Base-by-base conservation (phyloP, 2,329 filamentous ascomycete genomes). In the Aotearoamyces nothofagi region DNA sequence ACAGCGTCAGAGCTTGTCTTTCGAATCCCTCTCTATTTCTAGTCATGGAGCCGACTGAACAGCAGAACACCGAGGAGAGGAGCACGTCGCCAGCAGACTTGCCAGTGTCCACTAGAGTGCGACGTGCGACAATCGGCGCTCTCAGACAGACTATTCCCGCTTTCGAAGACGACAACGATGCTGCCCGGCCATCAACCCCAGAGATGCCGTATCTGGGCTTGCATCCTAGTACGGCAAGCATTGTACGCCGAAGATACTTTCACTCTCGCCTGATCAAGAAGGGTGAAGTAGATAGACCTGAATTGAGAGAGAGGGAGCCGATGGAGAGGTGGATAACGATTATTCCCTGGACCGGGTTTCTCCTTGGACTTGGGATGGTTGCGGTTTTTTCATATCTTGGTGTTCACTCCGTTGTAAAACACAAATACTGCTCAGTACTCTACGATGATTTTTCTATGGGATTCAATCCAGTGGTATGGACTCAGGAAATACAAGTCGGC, bases 311-410 rank as follows among this genome's bases (percentile, higher is more conserved):
- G 47, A 71, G 61, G 33, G 76, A 86, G 39, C 74, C 77, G 9
- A 78, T 73, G 50, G 78, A 87, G 61, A 90, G 83, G 57, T 90
- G 81, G 81, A 73, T 82, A 6, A 84, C 76, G 3, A 83, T 87
- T 37, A 66, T 92, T 33, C 81, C 81, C 3, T 47, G 84, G 23
- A 49, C 82, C 14, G 81, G 80, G 26, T 68, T 90, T 27, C 26
- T 73, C 3, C 35, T 84, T 9, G 82, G 82, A 9, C 49, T 87
- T 19, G 66, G 51, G 3, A 55, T 86, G 22, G 69, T 76, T 1
- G 80, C 63, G 1, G 69, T 86, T 43, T 54, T 90, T 24, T 60
- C 90, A 26, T 90, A 73, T 63, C 76, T 86, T 39, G 82, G 82
- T 4, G 49, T 86, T 22, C 56, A 57, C 27, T 75, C 69, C 32